Evolutionary conservation across 2,329 filamentous ascomycete genomes (phyloP).

Genomic region (Fusarium chuoi): DNA sequence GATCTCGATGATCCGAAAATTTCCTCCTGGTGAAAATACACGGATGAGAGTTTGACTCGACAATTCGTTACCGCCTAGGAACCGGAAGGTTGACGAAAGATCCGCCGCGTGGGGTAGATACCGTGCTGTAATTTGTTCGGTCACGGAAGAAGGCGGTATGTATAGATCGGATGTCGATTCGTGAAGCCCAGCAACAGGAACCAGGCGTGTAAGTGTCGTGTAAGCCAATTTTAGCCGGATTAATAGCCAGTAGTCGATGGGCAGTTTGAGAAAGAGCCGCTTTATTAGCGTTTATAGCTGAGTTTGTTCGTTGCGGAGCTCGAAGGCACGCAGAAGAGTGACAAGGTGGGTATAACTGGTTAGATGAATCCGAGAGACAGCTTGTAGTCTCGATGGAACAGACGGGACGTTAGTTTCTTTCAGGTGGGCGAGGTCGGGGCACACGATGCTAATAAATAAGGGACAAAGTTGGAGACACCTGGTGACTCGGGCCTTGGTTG

Average conservation of each 20-base stretch:
- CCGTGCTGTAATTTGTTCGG: slow-evolving; percentile 39
- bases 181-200: slow-evolving; percentile 8
- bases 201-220: slow-evolving; percentile 33
- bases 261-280: slow-evolving; percentile 22
- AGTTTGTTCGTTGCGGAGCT: slow-evolving; percentile 11
- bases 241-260: slow-evolving; percentile 11
- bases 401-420: slow-evolving; percentile 1
- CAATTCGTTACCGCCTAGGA: slow-evolving; percentile 42
- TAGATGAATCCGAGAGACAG: not conserved
- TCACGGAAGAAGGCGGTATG: slow-evolving; percentile 33
- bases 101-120: slow-evolving; percentile 42
- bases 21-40: slow-evolving; percentile 30
- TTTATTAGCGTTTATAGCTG: slow-evolving; percentile 24
- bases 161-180: slow-evolving; percentile 32
- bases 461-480: slow-evolving; percentile 36
- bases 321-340: not conserved
- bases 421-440: slow-evolving; percentile 39
- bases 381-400: slow-evolving; percentile 1
- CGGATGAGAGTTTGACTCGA: slow-evolving; percentile 33
- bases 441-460: slow-evolving; percentile 40
- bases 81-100: slow-evolving; percentile 35
- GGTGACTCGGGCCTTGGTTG: slow-evolving; percentile 41
- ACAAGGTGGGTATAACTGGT: not conserved
- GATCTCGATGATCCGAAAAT: slow-evolving; percentile 40
- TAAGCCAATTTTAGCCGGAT: slow-evolving; percentile 38